Conservation (phyloP, 2,329 filamentous ascomycete genomes). For the Colletotrichum cereale region DNA sequence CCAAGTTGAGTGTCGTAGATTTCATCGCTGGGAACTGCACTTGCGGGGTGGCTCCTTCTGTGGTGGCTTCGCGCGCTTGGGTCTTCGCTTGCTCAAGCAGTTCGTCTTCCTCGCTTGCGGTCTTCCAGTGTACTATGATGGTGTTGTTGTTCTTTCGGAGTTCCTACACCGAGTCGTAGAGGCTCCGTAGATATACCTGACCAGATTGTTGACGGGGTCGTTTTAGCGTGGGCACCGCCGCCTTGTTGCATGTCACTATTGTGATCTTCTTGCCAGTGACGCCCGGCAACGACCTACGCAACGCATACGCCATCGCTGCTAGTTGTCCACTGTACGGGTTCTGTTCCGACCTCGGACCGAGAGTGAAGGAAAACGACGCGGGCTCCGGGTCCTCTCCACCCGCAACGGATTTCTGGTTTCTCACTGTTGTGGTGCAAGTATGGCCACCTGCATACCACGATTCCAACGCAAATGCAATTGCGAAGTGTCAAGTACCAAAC, state of each 20-base stretch:
- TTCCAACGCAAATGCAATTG: too few relatives aligned
- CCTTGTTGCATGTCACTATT: background rate
- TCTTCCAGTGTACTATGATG: background rate
- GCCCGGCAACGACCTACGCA: background rate
- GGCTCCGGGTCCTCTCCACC: background rate
- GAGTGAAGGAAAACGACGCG: background rate
- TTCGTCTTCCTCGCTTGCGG: background rate
- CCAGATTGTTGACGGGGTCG: background rate
- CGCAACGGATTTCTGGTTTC: conserved; percentile 5
- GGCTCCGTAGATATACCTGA: background rate
- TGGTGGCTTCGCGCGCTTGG: background rate
- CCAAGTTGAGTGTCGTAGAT: too few relatives aligned
- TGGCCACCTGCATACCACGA: too few relatives aligned
- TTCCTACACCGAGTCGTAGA: background rate
- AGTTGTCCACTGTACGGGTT: background rate
- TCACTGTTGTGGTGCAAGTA: too few relatives aligned
- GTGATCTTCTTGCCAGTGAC: background rate
- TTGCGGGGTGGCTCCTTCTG: background rate
- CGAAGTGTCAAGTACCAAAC: too few relatives aligned
- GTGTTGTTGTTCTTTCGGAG: background rate
- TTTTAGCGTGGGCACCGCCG: background rate
- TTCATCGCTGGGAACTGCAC: background rate
- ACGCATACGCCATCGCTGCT: background rate
- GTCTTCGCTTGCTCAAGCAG: background rate
- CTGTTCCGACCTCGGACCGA: background rate